These are phyloP conservation scores for Trichoderma pleuroti DNA, from an alignment of 2,329 filamentous ascomycete species.

Conservation along the genomic window DNA sequence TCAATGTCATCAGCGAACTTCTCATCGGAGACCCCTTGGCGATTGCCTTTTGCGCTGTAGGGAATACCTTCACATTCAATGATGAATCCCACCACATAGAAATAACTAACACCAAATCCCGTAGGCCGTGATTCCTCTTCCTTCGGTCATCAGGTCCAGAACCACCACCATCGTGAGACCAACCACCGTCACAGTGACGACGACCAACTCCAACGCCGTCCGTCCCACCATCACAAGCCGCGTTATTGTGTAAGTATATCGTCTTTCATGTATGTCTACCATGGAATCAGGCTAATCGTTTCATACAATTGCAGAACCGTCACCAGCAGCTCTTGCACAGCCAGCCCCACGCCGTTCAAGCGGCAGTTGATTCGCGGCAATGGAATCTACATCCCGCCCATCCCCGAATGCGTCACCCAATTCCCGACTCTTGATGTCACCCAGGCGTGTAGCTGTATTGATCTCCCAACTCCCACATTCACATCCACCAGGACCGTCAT, in stretches of 20 bases:
- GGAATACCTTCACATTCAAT: not conserved
- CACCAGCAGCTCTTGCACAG: not conserved
- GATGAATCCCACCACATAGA: accelerated
- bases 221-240: not conserved
- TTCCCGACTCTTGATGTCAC: not conserved
- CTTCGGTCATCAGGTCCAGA: not conserved
- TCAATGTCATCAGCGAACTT: not conserved
- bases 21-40: not conserved
- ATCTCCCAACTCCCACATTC: not conserved
- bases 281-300: not conserved
- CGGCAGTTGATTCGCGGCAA: not conserved
- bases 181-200: not conserved
- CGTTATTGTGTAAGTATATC: not conserved
- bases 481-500: not conserved
- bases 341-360: not conserved
- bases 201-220: not conserved
- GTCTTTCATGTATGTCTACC: accelerated
- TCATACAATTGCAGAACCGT: not conserved
- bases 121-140: not conserved
- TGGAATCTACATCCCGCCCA: not conserved
- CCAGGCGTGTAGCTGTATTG: slow-evolving; percentile 1
- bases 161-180: not conserved
- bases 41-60: not conserved
- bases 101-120: not conserved
- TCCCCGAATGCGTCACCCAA: not conserved